A percentile compares a stretch with the other conserved stretches of the same genome.
Evolutionary conservation across 345 rosid species (phyloP).

Genomic region (Eucalyptus lansdowneana): DNA sequence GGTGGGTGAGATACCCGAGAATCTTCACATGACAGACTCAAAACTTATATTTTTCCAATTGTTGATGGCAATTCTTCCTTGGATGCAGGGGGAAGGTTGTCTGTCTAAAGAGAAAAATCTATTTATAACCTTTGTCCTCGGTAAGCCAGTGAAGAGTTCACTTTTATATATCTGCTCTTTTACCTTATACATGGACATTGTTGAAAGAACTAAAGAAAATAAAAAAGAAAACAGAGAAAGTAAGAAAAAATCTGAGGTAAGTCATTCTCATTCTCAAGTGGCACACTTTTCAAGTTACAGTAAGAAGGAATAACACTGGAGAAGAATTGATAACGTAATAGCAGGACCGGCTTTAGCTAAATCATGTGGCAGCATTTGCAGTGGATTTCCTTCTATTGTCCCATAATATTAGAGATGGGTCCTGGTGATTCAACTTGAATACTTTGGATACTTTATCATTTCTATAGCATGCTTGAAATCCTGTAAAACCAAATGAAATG

Average conservation of each 20-base stretch:
- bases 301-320: not conserved
- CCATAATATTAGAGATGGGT: not conserved
- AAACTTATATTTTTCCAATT: not conserved
- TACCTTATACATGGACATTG: not conserved
- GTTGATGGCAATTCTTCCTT: not conserved
- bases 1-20: not conserved
- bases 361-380: not conserved
- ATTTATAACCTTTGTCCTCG: constrained; percentile 76
- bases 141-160: constrained; percentile 6
- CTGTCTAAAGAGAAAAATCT: constrained; percentile 29
- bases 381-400: not conserved
- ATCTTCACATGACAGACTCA: not conserved
- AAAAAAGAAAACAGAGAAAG: not conserved
- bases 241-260: not conserved
- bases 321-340: not conserved
- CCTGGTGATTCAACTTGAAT: not conserved
- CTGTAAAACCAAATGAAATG: not conserved
- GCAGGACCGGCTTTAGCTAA: not conserved
- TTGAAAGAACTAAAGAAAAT: not conserved
- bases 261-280: not conserved
- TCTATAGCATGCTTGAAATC: not conserved
- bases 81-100: constrained; percentile 25
- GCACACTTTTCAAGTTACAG: not conserved
- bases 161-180: not conserved
- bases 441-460: not conserved